phyloP scores from a whole-genome alignment of 2,329 filamentous ascomycete genomes.

The Aspergillus arachidicola region DNA sequence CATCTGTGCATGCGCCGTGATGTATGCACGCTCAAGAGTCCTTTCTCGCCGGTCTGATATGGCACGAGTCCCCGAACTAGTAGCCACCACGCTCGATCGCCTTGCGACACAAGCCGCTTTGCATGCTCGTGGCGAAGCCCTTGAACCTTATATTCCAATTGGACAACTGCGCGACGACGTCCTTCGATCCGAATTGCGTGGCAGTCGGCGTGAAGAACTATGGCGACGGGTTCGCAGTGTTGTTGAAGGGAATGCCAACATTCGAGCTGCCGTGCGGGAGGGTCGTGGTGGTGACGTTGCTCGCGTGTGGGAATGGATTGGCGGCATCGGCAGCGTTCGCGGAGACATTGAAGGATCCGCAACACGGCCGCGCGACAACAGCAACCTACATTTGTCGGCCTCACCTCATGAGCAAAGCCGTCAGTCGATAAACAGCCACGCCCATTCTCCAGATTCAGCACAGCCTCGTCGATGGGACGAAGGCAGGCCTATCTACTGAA shows the following conservation, averaged over 20 bases:
- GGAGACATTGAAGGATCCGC: conserved; percentile 33
- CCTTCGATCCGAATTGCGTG: conserved; percentile 75
- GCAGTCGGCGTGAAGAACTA: conserved; percentile 73
- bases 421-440: conserved; percentile 18
- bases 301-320: conserved; percentile 70
- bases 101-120: conserved; percentile 81
- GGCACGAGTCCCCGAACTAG: conserved; percentile 77
- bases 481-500: conserved; percentile 45
- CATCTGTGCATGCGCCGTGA: conserved; percentile 48
- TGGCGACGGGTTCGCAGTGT: conserved; percentile 83
- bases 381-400: conserved; percentile 32
- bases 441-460: conserved; percentile 26
- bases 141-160: conserved; percentile 81
- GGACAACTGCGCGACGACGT: conserved; percentile 91
- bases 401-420: conserved; percentile 23
- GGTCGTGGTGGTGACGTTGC: conserved; percentile 58
- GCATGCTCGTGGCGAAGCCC: conserved; percentile 65
- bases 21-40: conserved; percentile 69
- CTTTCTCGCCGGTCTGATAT: conserved; percentile 66
- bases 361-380: conserved; percentile 29
- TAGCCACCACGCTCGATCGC: conserved; percentile 79
- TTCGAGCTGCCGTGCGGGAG: conserved; percentile 74
- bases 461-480: conserved; percentile 44
- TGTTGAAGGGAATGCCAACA: conserved; percentile 92
- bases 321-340: conserved; percentile 56